A percentile compares a stretch with the other conserved stretches of the same genome.
Evolutionary conservation across 495 filamentous ascomycete species (phyloP).

Genomic region (Hyaloscypha finlandica): DNA sequence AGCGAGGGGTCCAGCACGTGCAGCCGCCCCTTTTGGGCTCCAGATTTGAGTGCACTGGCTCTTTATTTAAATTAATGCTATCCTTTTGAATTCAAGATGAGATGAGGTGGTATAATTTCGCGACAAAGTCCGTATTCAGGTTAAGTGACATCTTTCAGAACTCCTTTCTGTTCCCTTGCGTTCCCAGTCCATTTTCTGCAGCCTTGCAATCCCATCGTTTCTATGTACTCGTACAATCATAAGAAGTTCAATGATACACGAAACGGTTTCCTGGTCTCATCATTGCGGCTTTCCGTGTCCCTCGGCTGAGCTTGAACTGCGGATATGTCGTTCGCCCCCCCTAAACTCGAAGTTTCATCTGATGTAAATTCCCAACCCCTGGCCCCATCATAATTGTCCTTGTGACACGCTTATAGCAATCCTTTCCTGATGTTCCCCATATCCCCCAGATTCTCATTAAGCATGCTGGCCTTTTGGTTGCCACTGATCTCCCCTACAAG

Average conservation of each 20-base stretch:
- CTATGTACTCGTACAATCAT: neutral
- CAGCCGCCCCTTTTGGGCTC: neutral
- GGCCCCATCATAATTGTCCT: neutral
- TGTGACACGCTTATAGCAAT: constrained; percentile 6
- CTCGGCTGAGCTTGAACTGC: neutral
- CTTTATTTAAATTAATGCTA: neutral
- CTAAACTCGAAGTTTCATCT: neutral
- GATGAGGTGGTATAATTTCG: neutral
- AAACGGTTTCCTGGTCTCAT: neutral
- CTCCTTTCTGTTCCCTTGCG: neutral
- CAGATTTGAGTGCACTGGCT: neutral
- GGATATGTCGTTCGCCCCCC: neutral
- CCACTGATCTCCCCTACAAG: constrained; percentile 24
- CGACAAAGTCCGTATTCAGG: neutral
- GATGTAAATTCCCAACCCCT: neutral
- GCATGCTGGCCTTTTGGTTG: constrained; percentile 23
- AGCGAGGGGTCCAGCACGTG: neutral
- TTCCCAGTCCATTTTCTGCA: neutral
- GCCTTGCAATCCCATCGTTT: neutral
- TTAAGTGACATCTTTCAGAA: neutral
- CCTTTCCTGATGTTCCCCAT: constrained; percentile 23
- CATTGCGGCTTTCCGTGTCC: neutral
- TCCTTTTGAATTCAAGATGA: neutral
- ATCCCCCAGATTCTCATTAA: constrained; percentile 18
- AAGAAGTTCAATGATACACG: neutral